Base-by-base conservation (phyloP, 768 basidiomycete species). In the Suillus placidus region DNA sequence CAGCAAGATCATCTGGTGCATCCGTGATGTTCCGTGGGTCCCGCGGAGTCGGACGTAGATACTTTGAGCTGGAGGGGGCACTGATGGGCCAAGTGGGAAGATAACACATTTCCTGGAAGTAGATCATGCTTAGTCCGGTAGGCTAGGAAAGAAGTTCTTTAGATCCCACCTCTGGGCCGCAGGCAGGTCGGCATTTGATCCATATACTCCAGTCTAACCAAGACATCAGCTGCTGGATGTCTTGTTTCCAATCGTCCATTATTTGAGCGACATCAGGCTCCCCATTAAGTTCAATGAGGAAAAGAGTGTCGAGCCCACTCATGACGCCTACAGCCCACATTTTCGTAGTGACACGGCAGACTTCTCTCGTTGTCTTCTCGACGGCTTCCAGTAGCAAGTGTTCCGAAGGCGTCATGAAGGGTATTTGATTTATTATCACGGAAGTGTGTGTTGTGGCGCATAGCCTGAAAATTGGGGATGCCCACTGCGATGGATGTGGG, bases 171-270 rank as follows among this genome's bases (percentile, higher is more conserved):
- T 70, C 65, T 3, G 66, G 56, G 34, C 64, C 47, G 61, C 70
- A 71, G 9, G 34, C 57, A 20, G 71, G 71, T 9, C 64, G 38
- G 34, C 71, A 72, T 40, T 65, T 72, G 18, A 72, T 61, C 71
- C 71, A 72, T 40, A 70, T 67, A 20, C 58, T 71, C 71, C 71
- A 72, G 23, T 72, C 71, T 7, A 72, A 64, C 71, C 71, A 72
- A 13, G 35, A 9, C 67, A 72, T 72, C n/a, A 72, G 47, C 20
- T 20, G 26, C 3, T 61, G 20, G 6, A 68, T 38, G 13, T 68
- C 65, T 18, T 49, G 32, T 12, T 12, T 57, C 71, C 71, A 72
- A 5, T 20, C 13, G n/a, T 32, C 35, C 62, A 67, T 45, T 18
- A 73, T 23, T 7, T 47, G 42, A 16, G n/a, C 45, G 30, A 66